phyloP scores from a whole-genome alignment of 192 early-diverging fungal genomes.

The Backusella luteola region DNA sequence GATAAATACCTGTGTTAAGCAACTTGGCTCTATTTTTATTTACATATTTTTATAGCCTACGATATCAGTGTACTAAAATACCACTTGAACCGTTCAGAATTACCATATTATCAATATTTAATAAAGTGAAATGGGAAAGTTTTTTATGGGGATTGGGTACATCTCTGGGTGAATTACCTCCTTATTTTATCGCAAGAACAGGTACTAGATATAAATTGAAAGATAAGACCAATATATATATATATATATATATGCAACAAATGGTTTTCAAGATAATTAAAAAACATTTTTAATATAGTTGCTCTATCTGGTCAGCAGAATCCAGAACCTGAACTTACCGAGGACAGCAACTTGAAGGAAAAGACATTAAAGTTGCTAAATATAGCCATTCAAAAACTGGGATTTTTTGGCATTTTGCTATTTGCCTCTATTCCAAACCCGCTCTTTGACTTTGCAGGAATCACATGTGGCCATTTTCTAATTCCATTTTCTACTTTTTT shows the following conservation, averaged over 20 bases:
- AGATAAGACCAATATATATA: too few relatives aligned
- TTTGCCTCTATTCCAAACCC: slow-evolving; percentile 98
- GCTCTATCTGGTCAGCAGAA: slow-evolving; percentile 54
- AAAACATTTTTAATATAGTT: slow-evolving; percentile 23
- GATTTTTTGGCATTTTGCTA: slow-evolving; percentile 88
- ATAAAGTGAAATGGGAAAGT: slow-evolving; percentile 72
- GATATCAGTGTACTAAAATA: slow-evolving; percentile 2
- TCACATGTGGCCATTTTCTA: slow-evolving; percentile 89
- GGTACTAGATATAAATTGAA: slow-evolving; percentile 37
- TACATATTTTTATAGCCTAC: not conserved
- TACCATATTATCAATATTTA: slow-evolving; percentile 61
- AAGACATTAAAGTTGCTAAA: slow-evolving; percentile 64
- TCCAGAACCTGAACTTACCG: slow-evolving; percentile 44
- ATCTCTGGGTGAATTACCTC: slow-evolving; percentile 88
- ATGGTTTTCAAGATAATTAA: too few relatives aligned
- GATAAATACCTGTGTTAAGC: not conserved
- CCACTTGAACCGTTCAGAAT: slow-evolving; percentile 18
- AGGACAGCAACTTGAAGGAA: slow-evolving; percentile 61
- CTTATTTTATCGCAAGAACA: slow-evolving; percentile 92
- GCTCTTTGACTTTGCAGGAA: slow-evolving; percentile 94
- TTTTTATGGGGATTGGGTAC: not conserved
- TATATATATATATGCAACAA: too few relatives aligned
- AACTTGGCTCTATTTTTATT: not conserved
- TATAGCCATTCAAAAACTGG: slow-evolving; percentile 69
- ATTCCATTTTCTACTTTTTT: slow-evolving; percentile 95